Conservation (phyloP, 108 stramenopile species). For the Conticribra guillardii region DNA sequence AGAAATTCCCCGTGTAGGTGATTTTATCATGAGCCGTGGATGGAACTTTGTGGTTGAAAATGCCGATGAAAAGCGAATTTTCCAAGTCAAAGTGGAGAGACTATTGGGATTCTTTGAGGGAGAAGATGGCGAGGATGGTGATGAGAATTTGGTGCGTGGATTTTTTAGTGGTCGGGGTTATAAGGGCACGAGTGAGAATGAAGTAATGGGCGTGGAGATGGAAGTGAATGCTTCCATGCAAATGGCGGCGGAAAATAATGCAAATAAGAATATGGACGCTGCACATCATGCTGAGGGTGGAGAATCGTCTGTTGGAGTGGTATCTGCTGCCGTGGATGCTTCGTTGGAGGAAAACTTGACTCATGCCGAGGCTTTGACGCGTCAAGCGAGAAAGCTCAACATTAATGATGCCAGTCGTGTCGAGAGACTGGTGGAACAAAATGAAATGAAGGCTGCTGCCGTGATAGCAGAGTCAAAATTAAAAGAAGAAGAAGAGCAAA, state of each 20-base stretch:
- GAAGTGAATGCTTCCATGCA: slow-evolving; percentile 10
- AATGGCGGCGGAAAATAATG: slow-evolving; percentile 4
- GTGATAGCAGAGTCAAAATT: slow-evolving; percentile 32
- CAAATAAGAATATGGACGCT: too few relatives aligned
- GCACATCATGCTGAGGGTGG: slow-evolving; percentile 9
- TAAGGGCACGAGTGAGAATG: slow-evolving; percentile 25
- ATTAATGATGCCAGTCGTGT: slow-evolving; percentile 57
- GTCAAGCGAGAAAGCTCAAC: slow-evolving; percentile 31
- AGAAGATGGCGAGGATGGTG: slow-evolving; percentile 56
- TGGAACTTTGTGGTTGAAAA: slow-evolving; percentile 91
- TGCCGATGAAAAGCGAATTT: slow-evolving; percentile 85
- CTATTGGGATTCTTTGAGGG: slow-evolving; percentile 74
- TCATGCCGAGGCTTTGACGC: slow-evolving; percentile 44
- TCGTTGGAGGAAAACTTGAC: slow-evolving; percentile 36
- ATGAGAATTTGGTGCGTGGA: slow-evolving; percentile 56
- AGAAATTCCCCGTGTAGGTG: slow-evolving; percentile 91
- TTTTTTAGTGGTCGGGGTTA: slow-evolving; percentile 49
- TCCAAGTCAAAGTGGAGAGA: slow-evolving; percentile 77
- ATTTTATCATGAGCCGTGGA: slow-evolving; percentile 88
- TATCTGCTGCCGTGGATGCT: slow-evolving; percentile 26
- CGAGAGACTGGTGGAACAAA: slow-evolving; percentile 73
- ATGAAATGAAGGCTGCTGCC: slow-evolving; percentile 51
- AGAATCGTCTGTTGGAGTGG: slow-evolving; percentile 6
- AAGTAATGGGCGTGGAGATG: slow-evolving; percentile 18
- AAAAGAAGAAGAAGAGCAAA: slow-evolving; percentile 5